Evolutionary conservation across 345 rosid genomes (phyloP), one percentile per base, ranked within the genome.

Genomic region (Moricandia arvensis): DNA sequence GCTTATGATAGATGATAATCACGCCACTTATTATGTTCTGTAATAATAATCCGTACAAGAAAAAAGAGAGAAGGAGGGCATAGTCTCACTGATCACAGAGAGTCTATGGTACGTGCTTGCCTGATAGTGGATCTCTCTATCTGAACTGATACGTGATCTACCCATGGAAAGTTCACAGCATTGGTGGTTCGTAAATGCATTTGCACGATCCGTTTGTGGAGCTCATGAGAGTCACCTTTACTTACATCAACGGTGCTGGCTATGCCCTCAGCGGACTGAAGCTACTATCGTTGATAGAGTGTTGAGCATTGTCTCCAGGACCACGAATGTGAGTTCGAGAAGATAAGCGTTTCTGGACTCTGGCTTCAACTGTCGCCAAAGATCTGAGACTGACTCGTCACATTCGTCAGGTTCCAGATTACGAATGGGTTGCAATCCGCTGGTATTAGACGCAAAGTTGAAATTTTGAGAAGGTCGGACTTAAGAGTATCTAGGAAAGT

Each of bases 291-390:
- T 85, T 82, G 83, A 75, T 7, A 0, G 79, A 75, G 33, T 75
- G 67, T 3, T 15, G 47, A 64, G 15, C 16, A 6, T 45, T 10
- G 51, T 75, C 79, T 53, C 49, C 69, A 53, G 88, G 89, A 45
- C 76, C 75, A 34, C 76, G 76, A 64, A 71, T 3, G 80, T 51
- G 69, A 73, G 96, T 87, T 17, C 94, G 90, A 34, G 97, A 90
- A 69, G 90, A 84, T 61, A 86, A 75, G 15, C 87, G 86, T 75
- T 81, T 74, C 27, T 86, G 89, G 96, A 86, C 75, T 91, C 97
- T 91, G 6, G 98, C 97, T 86, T 93, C 98, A 21, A 91, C 96
- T 81, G 90, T 96, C 9, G 98, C 98, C 80, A 93, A 77, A 93
- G 90, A 79, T 93, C 98, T 10, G 98, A 93, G 72, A 93, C 97